Conservation (phyloP, 129 eudicot species). For the Helichrysum umbraculigerum region DNA sequence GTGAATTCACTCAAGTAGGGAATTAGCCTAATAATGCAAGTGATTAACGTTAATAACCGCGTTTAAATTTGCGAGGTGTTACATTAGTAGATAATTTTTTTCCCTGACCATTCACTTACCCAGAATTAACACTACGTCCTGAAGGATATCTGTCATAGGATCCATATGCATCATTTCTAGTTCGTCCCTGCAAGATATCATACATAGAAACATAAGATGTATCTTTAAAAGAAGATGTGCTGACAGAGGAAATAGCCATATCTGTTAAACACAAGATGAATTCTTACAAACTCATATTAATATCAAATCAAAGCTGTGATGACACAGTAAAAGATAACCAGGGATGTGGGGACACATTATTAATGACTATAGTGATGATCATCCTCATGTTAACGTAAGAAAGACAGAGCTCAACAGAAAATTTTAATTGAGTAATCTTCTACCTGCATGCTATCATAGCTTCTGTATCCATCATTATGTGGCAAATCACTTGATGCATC, state of each 20-base stretch:
- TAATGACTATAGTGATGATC: background rate
- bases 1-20: no score
- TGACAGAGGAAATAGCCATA: slow-evolving; percentile 1
- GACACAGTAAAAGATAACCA: background rate
- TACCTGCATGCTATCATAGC: slow-evolving; percentile 61
- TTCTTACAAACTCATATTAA: background rate
- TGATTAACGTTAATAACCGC: no score
- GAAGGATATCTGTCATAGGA: slow-evolving; percentile 60
- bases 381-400: background rate
- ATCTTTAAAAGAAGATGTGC: background rate
- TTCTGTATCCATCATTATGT: slow-evolving; percentile 46
- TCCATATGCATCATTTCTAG: slow-evolving; percentile 51
- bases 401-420: background rate
- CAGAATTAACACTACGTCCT: slow-evolving; percentile 65
- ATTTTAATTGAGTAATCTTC: background rate
- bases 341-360: background rate
- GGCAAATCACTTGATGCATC: slow-evolving; percentile 62
- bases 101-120: slow-evolving; percentile 44
- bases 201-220: background rate
- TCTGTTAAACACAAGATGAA: background rate
- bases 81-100: background rate
- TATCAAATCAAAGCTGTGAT: background rate
- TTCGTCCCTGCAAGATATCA: slow-evolving; percentile 44
- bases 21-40: no score
- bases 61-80: no score